These are phyloP conservation scores for Venturiaceae sp. DNA, from an alignment of 2,329 filamentous ascomycete species.

Conservation along the genomic window DNA sequence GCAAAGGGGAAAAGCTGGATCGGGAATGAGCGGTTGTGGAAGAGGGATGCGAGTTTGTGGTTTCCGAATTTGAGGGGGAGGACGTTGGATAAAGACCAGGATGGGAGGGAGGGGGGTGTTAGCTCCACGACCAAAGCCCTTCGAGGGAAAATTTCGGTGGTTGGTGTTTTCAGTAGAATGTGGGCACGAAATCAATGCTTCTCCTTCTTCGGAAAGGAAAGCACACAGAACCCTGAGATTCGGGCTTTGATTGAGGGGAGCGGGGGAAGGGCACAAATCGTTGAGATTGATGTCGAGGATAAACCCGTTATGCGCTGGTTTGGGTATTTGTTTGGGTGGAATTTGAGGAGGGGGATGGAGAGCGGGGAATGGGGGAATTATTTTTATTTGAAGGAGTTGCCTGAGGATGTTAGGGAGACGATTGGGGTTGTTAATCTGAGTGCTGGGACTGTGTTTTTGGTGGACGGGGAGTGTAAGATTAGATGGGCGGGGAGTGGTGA, in stretches of 20 bases:
- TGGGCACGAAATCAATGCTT: conserved; percentile 80
- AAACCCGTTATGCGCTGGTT: conserved; percentile 56
- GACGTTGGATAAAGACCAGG: conserved; percentile 44
- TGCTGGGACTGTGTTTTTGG: conserved; percentile 86
- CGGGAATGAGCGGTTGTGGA: conserved; percentile 76
- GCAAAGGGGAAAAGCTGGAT: conserved; percentile 85
- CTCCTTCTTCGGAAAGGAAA: conserved; percentile 57
- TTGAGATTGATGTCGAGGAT: conserved; percentile 85
- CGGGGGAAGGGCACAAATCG: conserved; percentile 54
- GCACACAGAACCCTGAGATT: conserved; percentile 54
- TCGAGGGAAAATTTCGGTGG: conserved; percentile 62
- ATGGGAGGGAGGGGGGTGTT: conserved; percentile 21
- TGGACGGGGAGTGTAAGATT: conserved; percentile 81
- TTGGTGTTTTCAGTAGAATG: conserved; percentile 69
- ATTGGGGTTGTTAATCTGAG: conserved; percentile 73
- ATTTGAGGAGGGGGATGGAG: conserved; percentile 36
- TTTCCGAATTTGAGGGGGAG: conserved; percentile 86
- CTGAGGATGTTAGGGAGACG: conserved; percentile 45
- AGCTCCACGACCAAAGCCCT: conserved; percentile 62
- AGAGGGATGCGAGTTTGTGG: conserved; percentile 70
- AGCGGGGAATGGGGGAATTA: conserved; percentile 47
- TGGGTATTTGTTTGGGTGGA: conserved; percentile 43
- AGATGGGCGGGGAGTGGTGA: conserved; percentile 83
- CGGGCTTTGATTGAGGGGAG: conserved; percentile 25
- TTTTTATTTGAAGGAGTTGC: conserved; percentile 47